These are phyloP conservation scores for Omphalea diandra DNA, from an alignment of 441 rosid species.

Conservation along the genomic window DNA sequence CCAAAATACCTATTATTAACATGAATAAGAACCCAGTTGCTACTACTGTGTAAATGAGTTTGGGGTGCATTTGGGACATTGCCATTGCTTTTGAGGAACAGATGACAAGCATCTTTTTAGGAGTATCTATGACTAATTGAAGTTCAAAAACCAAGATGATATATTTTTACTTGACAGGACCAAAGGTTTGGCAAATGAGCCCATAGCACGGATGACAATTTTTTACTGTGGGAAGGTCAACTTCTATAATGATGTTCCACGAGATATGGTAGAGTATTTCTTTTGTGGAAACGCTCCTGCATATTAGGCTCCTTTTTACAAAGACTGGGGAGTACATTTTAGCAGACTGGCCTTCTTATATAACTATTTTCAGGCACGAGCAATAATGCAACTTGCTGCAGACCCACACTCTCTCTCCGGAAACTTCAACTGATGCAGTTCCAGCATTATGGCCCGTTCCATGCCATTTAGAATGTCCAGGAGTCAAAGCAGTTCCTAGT, in stretches of 20 bases:
- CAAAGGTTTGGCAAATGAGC: conserved; percentile 29
- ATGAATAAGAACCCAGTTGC: no score
- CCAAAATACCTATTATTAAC: neutral
- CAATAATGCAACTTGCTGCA: no score
- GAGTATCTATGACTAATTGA: neutral
- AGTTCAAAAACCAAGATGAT: conserved; percentile 21
- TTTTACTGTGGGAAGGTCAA: conserved; percentile 85
- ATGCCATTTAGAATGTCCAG: conserved; percentile 32
- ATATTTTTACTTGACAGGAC: conserved; percentile 28
- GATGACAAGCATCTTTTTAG: neutral
- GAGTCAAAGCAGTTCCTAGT: conserved; percentile 28
- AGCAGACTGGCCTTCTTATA: no score
- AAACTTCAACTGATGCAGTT: conserved; percentile 27
- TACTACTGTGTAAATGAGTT: neutral
- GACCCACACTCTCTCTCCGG: no score
- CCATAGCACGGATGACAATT: conserved; percentile 70
- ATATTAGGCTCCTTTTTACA: no score
- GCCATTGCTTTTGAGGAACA: no score
- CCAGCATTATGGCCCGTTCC: conserved; percentile 35
- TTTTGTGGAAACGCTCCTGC: no score
- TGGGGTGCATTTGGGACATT: neutral
- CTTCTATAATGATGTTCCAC: conserved; percentile 70
- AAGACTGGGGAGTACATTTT: no score
- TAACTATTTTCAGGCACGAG: no score
- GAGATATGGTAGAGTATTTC: no score